Conservation (phyloP, 495 filamentous ascomycete species). For the Neurospora sp. region DNA sequence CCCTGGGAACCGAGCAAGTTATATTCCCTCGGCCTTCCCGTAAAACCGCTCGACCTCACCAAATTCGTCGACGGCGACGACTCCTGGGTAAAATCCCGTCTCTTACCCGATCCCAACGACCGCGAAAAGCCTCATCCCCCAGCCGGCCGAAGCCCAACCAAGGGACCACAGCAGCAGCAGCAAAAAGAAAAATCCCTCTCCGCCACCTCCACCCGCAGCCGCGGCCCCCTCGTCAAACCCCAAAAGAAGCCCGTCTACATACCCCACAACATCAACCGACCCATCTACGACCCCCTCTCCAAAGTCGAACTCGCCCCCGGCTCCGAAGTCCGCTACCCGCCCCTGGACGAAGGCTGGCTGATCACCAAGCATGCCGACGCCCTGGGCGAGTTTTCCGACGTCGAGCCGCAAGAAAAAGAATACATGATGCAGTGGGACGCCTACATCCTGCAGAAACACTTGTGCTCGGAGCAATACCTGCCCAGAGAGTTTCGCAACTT, state of each 20-base stretch:
- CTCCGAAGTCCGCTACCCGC: constrained; percentile 28
- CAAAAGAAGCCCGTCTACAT: constrained; percentile 21
- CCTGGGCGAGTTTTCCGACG: constrained; percentile 40
- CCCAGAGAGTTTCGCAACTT: constrained; percentile 36
- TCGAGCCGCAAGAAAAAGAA: constrained; percentile 40
- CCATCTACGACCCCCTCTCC: constrained; percentile 40
- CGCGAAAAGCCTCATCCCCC: constrained; percentile 9
- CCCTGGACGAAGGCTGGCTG: constrained; percentile 39
- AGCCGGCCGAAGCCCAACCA: neutral
- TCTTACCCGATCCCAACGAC: constrained; percentile 27
- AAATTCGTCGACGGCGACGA: constrained; percentile 32
- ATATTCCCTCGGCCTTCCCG: constrained; percentile 28
- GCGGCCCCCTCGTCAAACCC: neutral
- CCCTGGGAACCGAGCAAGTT: neutral
- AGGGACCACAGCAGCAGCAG: neutral
- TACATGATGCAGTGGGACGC: constrained; percentile 42
- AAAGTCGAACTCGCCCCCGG: constrained; percentile 39
- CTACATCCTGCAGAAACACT: constrained; percentile 34
- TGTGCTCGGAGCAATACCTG: constrained; percentile 37
- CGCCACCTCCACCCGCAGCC: constrained; percentile 2
- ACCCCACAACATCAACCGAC: constrained; percentile 34
- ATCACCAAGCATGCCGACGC: constrained; percentile 42
- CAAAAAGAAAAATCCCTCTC: neutral
- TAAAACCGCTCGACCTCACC: constrained; percentile 27
- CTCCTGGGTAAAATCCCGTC: constrained; percentile 29